Conservation (phyloP, 2,329 filamentous ascomycete species). For the Ophiosphaerella korrae region DNA sequence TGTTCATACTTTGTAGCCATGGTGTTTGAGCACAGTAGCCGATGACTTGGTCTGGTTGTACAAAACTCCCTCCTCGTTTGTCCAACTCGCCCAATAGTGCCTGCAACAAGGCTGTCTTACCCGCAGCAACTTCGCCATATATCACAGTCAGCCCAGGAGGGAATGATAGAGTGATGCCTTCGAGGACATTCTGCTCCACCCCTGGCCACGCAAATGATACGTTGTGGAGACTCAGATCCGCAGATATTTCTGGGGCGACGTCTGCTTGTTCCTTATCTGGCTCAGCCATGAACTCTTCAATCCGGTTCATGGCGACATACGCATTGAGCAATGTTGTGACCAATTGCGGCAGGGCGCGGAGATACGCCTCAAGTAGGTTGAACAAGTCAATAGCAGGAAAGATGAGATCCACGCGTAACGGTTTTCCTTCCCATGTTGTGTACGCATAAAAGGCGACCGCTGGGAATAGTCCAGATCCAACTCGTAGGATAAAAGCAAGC, state of each 20-base stretch:
- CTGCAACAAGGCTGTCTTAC: slow-evolving; percentile 67
- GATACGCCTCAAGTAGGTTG: slow-evolving; percentile 70
- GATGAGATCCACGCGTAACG: slow-evolving; percentile 77
- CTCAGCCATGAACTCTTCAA: slow-evolving; percentile 86
- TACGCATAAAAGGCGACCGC: slow-evolving; percentile 83
- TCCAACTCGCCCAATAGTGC: slow-evolving; percentile 65
- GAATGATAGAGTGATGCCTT: slow-evolving; percentile 60
- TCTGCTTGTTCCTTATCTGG: slow-evolving; percentile 70
- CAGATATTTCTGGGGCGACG: slow-evolving; percentile 43
- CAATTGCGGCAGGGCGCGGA: slow-evolving; percentile 76
- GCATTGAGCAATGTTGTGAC: slow-evolving; percentile 81
- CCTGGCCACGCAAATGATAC: slow-evolving; percentile 84
- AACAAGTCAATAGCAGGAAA: slow-evolving; percentile 88
- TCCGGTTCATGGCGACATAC: slow-evolving; percentile 78
- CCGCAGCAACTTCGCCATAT: slow-evolving; percentile 67
- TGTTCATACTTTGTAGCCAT: slow-evolving; percentile 73
- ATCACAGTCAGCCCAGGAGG: slow-evolving; percentile 64
- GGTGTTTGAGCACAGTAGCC: slow-evolving; percentile 70
- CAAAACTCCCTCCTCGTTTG: slow-evolving; percentile 55
- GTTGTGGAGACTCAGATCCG: slow-evolving; percentile 58
- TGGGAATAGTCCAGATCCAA: slow-evolving; percentile 76
- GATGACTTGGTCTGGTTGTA: slow-evolving; percentile 61
- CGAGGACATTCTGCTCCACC: slow-evolving; percentile 60
- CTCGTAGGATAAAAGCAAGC: slow-evolving; percentile 71
- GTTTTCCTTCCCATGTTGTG: slow-evolving; percentile 70